Conservation (phyloP, 208 protist species). For the Herpetomonas samuelpessoai region DNA sequence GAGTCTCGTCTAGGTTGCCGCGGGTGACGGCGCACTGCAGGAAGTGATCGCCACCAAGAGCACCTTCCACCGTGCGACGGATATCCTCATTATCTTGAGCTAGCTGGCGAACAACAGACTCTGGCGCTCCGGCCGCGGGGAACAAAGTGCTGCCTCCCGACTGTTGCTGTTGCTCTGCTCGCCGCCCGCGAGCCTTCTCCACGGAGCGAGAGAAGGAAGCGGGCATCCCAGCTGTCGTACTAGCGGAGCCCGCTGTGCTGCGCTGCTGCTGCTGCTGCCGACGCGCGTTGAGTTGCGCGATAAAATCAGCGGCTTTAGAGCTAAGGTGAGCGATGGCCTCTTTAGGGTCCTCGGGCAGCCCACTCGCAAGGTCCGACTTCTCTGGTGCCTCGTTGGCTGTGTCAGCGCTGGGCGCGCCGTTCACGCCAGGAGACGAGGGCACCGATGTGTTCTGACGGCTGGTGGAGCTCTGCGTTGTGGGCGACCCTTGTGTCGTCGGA, state of each 20-base stretch:
- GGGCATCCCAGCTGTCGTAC: background rate
- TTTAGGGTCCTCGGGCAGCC: background rate
- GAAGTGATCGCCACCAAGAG: slow-evolving; percentile 10
- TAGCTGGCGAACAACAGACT: background rate
- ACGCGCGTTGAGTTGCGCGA: slow-evolving; percentile 11
- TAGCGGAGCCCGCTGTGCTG: slow-evolving; percentile 5
- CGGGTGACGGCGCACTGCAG: background rate
- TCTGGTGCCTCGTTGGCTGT: background rate
- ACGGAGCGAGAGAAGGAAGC: background rate
- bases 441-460: background rate
- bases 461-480: background rate
- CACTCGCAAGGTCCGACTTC: background rate
- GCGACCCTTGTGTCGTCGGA: slow-evolving; percentile 4
- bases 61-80: background rate
- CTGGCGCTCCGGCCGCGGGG: background rate
- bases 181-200: slow-evolving; percentile 1
- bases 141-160: background rate
- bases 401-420: background rate
- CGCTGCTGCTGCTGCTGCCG: slow-evolving; percentile 14
- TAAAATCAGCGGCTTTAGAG: slow-evolving; percentile 12
- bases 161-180: background rate
- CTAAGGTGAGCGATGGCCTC: slow-evolving; percentile 5
- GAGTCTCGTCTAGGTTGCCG: background rate
- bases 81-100: slow-evolving; percentile 12
- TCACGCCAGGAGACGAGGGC: background rate